These are phyloP conservation scores for Auricularia sp. DNA, from an alignment of 768 basidiomycete species.

Conservation along the genomic window DNA sequence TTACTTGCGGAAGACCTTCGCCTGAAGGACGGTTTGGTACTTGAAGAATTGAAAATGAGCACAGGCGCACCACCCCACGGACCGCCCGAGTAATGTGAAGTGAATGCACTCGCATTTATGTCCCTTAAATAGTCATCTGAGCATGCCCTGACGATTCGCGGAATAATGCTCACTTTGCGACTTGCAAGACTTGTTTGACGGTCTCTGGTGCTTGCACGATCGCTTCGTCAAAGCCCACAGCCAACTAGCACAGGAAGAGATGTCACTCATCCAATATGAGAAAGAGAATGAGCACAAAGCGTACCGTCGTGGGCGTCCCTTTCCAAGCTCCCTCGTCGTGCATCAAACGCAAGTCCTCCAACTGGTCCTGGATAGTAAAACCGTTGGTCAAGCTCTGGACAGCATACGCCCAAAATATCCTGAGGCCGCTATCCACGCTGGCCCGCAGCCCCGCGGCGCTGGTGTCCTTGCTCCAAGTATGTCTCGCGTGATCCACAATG, in stretches of 20 bases:
- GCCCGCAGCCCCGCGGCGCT: neutral
- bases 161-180: neutral
- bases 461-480: neutral
- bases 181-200: neutral
- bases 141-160: neutral
- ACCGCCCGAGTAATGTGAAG: neutral
- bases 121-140: neutral
- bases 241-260: no score
- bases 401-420: neutral
- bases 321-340: neutral
- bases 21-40: neutral
- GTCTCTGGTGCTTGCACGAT: neutral
- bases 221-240: neutral
- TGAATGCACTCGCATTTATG: neutral
- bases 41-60: neutral
- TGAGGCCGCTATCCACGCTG: neutral
- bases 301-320: neutral
- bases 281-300: neutral
- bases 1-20: neutral
- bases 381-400: neutral
- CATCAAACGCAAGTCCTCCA: neutral
- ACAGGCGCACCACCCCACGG: neutral
- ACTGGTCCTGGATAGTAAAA: neutral
- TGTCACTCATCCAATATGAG: no score
- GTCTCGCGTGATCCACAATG: constrained; percentile 22